Base-by-base conservation (phyloP, 73 alveolate genomes). In the Tetrahymena malaccensis region DNA sequence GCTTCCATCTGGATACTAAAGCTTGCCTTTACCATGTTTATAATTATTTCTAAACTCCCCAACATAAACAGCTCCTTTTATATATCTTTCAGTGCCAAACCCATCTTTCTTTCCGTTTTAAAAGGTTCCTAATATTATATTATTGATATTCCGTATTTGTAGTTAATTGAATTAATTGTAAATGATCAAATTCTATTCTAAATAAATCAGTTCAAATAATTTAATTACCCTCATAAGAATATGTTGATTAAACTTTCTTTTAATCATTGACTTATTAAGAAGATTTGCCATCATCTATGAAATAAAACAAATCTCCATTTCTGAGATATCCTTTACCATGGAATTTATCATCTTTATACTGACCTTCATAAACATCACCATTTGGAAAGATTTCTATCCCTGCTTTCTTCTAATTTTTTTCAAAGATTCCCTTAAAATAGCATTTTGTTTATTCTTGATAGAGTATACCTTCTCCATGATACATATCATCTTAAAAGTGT, bases 341-440 rank as follows among this genome's bases (percentile, higher is more conserved):
- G 33, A 94, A 94, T 40, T 25, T 19, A 34, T 93, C 96, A 43
- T 85, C 96, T 40, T 84, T 43, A 15, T 94, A 94, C 43, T 43
- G 83, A 11, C 96, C 96, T 43, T 94, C 96, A 43, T 94, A 94
- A 94, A 94, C 95, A 94, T 94, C 96, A 9, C 96, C 96, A 43
- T 94, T 94, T 94, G 96, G 95, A 83, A 94, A 94, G 5, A 89
- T 94, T 31, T 94, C 96, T n/a, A 94, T 94, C 4, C 96, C 96
- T 38, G 95, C 93, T 16, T 85, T 55, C 43, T 94, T 94, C 19
- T 94, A 85, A 12, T 94, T 94, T 43, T 93, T 83, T 8, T 43
- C 58, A 84, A 94, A 94, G 22, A 94, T 94, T 19, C 96, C 96
- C 34, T 94, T 94, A 89, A 94, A 94, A 50, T 85, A 94, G 85